Evolutionary conservation across 768 basidiomycete genomes (phyloP).

Genomic region (Porphyrellus cyaneotinctus): DNA sequence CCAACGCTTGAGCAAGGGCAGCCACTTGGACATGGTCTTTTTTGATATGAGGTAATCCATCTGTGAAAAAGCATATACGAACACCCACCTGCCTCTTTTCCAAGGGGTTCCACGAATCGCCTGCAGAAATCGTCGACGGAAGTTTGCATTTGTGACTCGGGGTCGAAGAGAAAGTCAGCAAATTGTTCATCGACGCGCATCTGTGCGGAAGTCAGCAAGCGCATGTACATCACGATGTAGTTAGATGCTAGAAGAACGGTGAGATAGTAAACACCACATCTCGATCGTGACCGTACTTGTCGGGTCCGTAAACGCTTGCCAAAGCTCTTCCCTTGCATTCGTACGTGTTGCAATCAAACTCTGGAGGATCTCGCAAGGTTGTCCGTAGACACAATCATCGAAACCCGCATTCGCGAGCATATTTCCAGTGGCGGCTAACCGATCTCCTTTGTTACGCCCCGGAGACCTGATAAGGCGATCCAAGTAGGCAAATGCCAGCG

Average conservation of each 20-base stretch:
- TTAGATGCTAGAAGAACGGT: slow-evolving; percentile 48
- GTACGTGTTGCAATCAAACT: slow-evolving; percentile 42
- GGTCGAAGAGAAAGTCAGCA: slow-evolving; percentile 70
- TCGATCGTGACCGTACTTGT: slow-evolving; percentile 37
- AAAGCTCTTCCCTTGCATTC: slow-evolving; percentile 33
- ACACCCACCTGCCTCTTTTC: slow-evolving; percentile 67
- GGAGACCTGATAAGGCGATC: slow-evolving; percentile 56
- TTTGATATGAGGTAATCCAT: not conserved
- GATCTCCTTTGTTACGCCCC: slow-evolving; percentile 46
- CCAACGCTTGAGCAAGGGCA: slow-evolving; percentile 66
- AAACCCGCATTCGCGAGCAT: slow-evolving; percentile 59
- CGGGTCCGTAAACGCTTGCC: slow-evolving; percentile 46
- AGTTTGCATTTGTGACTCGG: slow-evolving; percentile 60
- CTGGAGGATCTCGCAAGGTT: slow-evolving; percentile 66
- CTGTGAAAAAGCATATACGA: not conserved
- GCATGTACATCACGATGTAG: slow-evolving; percentile 73
- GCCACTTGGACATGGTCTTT: slow-evolving; percentile 79
- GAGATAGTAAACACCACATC: not conserved
- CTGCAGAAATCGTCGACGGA: slow-evolving; percentile 66
- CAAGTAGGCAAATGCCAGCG: slow-evolving; percentile 78
- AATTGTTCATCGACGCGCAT: slow-evolving; percentile 60
- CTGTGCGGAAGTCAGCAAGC: slow-evolving; percentile 79
- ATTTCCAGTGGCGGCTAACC: slow-evolving; percentile 46
- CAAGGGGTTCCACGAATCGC: slow-evolving; percentile 69
- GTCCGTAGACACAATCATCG: slow-evolving; percentile 64